A percentile compares a stretch with the other conserved stretches of the same genome.
These are phyloP conservation scores for Aspergillus piperis DNA, from an alignment of 2,329 filamentous ascomycete genomes.

Conservation along the genomic window DNA sequence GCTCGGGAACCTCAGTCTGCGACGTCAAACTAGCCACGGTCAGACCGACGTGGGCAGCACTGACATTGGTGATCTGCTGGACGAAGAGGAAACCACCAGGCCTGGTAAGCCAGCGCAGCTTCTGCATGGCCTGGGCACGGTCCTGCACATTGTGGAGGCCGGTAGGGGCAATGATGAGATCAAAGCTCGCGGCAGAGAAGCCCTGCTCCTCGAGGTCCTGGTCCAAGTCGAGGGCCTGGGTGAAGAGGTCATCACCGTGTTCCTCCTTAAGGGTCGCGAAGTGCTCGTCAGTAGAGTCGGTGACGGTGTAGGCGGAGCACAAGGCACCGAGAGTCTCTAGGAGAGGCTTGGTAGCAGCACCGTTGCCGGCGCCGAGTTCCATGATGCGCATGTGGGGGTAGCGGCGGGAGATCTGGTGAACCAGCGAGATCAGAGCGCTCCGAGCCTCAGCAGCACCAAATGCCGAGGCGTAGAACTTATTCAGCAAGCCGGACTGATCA, in stretches of 20 bases:
- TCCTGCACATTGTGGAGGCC: constrained; percentile 43
- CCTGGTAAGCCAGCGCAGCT: constrained; percentile 39
- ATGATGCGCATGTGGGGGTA: constrained; percentile 49
- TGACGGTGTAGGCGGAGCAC: constrained; percentile 47
- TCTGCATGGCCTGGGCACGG: constrained; percentile 28
- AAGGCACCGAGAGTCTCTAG: constrained; percentile 32
- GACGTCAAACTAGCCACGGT: not conserved
- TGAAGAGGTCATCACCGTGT: constrained; percentile 32
- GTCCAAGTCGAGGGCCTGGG: constrained; percentile 35
- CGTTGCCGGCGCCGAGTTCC: constrained; percentile 49
- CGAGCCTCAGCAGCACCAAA: constrained; percentile 25
- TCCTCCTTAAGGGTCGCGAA: constrained; percentile 38
- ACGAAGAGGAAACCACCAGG: constrained; percentile 43
- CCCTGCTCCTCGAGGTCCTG: constrained; percentile 35
- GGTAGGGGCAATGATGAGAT: constrained; percentile 42
- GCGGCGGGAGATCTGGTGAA: constrained; percentile 41
- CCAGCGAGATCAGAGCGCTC: constrained; percentile 20
- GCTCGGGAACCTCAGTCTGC: not conserved
- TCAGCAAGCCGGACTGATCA: not conserved
- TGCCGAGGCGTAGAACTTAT: not conserved
- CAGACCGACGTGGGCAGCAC: not conserved
- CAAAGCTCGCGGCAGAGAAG: constrained; percentile 31
- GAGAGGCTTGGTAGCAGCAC: constrained; percentile 43
- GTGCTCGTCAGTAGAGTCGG: constrained; percentile 48
- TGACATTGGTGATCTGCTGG: not conserved